phyloP scores from a whole-genome alignment of 2,329 filamentous ascomycete species.

The Metarhizium album region DNA sequence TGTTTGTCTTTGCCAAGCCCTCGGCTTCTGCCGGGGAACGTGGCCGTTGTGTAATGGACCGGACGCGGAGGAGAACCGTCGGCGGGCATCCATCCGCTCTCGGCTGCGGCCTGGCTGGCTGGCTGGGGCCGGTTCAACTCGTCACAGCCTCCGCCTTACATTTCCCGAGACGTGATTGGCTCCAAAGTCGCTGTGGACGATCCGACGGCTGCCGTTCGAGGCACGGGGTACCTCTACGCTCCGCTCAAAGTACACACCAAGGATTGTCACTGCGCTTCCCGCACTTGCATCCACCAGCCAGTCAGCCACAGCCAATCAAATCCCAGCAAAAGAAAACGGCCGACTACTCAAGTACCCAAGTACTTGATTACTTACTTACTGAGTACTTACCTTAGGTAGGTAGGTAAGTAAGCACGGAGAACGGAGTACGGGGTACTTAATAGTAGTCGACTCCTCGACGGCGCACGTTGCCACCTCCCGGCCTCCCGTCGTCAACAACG shows the following conservation, averaged over 20 bases:
- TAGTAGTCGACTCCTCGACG: not conserved
- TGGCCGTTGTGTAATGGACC: too few species aligned
- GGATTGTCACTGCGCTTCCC: not conserved
- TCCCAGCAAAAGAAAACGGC: not conserved
- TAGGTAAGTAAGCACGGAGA: too few species aligned
- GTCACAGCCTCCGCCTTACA: slow-evolving; percentile 17
- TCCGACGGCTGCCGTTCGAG: not conserved
- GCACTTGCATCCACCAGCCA: not conserved
- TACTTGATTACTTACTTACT: too few species aligned
- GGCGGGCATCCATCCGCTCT: too few species aligned
- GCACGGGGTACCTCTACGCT: not conserved
- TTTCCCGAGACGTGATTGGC: slow-evolving; percentile 18
- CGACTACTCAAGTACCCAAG: not conserved
- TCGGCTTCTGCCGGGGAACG: too few species aligned
- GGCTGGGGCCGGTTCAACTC: too few species aligned
- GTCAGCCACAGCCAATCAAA: not conserved
- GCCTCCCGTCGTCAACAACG: too few species aligned
- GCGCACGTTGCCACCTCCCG: not conserved
- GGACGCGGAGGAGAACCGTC: too few species aligned
- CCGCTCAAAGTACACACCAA: not conserved
- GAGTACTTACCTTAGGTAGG: too few species aligned
- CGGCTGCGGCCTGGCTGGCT: too few species aligned
- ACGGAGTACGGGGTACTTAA: too few species aligned
- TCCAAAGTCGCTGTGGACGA: not conserved
- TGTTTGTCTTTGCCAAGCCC: too few species aligned